Percentiles rank a stretch among this genome's conserved stretches.
phyloP scores from a whole-genome alignment of 352 stramenopile genomes.

The Phytophthora uliginosa region DNA sequence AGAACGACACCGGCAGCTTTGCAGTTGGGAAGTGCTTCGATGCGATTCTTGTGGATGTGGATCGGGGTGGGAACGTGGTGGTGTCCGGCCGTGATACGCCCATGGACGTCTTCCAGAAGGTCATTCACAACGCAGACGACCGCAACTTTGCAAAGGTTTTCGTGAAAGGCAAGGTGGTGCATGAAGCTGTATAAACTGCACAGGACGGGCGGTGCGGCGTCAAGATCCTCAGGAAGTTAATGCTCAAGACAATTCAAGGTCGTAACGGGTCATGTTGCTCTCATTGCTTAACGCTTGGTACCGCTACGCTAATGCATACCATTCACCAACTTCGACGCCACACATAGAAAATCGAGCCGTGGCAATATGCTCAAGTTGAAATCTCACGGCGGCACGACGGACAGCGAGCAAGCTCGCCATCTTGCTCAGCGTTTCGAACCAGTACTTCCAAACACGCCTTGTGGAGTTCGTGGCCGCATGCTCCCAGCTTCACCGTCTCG shows the following conservation, averaged over 20 bases:
- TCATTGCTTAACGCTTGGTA: neutral
- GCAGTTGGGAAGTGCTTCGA: constrained; percentile 86
- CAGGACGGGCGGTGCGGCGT: neutral
- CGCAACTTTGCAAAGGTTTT: constrained; percentile 88
- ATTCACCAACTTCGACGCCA: constrained; percentile 15
- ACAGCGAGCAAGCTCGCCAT: constrained; percentile 31
- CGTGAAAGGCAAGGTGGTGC: constrained; percentile 56
- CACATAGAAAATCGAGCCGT: constrained; percentile 4
- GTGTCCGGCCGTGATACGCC: constrained; percentile 50
- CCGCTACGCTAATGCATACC: neutral
- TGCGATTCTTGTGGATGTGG: constrained; percentile 81
- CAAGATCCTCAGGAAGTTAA: neutral
- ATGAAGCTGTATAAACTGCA: constrained; percentile 7
- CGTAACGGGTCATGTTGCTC: neutral
- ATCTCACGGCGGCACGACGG: constrained; percentile 41
- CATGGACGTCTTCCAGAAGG: constrained; percentile 84
- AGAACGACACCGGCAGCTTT: constrained; percentile 84
- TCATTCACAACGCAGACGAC: constrained; percentile 87
- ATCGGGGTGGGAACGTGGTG: constrained; percentile 56
- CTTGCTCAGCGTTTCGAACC: constrained; percentile 41
- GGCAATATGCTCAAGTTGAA: constrained; percentile 7
- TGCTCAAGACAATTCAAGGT: neutral
- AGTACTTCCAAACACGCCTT: constrained; percentile 50
- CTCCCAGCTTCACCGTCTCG: constrained; percentile 51
- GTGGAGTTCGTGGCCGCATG: constrained; percentile 67